Evolutionary conservation across 768 basidiomycete species (phyloP), one percentile per base, ranked within the genome.

Genomic region (Mycena sanguinolenta): DNA sequence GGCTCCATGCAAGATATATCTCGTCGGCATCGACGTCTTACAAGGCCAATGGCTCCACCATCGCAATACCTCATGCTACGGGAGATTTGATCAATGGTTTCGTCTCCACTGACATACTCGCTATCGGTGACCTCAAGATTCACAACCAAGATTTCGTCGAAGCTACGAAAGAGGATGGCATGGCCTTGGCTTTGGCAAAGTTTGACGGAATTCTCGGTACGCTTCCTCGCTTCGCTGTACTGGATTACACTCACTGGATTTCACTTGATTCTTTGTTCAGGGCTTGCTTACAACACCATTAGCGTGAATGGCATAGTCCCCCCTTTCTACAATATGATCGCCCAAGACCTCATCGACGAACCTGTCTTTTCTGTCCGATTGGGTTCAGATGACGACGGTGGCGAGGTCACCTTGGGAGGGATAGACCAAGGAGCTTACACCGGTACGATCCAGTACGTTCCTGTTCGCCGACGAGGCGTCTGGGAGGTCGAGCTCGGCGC

Each of bases 401-500:
- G 97, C 58, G 95, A 96, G 79, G 95, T 92, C 38, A 82, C 92
- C 67, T 99, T 99, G 72, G 97, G 97, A 74, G 97, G 96, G 49
- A 87, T 98, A 70, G 96, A 99, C 80, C 60, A 80, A 13, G 74
- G 74, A 28, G 92, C 94, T 38, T 98, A 93, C 84, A 88, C 80
- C 6, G 98, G 98, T 79, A 84, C 91, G 77, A 87, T 99, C 69
- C 76, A 80, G 27, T 99, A 99, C 76, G 95, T 93, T 34, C 97
- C 98, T 60, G 86, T 99, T 61, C 92, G 97, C 75, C 90, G 95
- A n/a, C 75, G 96, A 95, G 87, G 98, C 95, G 6, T 99, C 83
- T 98, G 97, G 97, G 97, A 99, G 82, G 95, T 99, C 55, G 96
- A 98, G 79, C 92, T 99, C 30, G 87, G 95, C 83, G 91, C 91